Percentiles rank a stretch among this genome's conserved stretches.
Evolutionary conservation across 805 yeast species (phyloP).

Genomic region (Candida awuae): DNA sequence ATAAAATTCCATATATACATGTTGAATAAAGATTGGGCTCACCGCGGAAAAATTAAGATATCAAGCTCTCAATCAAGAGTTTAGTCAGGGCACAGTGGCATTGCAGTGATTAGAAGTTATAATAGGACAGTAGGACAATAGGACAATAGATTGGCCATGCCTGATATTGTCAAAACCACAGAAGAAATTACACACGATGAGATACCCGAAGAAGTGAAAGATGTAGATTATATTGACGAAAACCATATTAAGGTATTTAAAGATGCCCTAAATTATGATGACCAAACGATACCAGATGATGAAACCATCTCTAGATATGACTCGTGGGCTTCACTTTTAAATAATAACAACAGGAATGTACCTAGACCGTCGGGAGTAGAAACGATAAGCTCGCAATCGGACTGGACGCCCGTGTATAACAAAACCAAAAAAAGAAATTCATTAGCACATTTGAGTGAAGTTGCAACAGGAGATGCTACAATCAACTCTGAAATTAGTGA

Average conservation of each 20-base stretch:
- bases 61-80: too few species aligned
- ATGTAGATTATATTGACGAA: conserved; percentile 21
- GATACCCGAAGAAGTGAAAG: conserved; percentile 1
- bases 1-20: too few species aligned
- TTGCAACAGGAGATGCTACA: conserved; percentile 6
- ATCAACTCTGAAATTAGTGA: neutral
- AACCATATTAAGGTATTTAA: conserved; percentile 30
- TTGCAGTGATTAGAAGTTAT: too few species aligned
- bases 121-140: too few species aligned
- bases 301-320: neutral
- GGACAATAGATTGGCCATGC: too few species aligned
- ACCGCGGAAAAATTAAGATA: too few species aligned
- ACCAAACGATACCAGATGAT: conserved; percentile 10
- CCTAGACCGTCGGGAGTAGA: conserved; percentile 3
- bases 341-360: neutral
- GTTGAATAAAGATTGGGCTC: too few species aligned
- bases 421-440: conserved; percentile 17
- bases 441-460: neutral
- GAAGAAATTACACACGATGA: too few species aligned
- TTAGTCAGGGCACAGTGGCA: too few species aligned
- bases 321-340: neutral
- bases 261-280: conserved; percentile 31
- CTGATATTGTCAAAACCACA: too few species aligned
- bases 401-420: conserved; percentile 39
- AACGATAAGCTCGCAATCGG: conserved; percentile 34